Evolutionary conservation across 2,329 filamentous ascomycete genomes (phyloP), one percentile per base, ranked within the genome.

Genomic region (Mollisiaceae sp.): DNA sequence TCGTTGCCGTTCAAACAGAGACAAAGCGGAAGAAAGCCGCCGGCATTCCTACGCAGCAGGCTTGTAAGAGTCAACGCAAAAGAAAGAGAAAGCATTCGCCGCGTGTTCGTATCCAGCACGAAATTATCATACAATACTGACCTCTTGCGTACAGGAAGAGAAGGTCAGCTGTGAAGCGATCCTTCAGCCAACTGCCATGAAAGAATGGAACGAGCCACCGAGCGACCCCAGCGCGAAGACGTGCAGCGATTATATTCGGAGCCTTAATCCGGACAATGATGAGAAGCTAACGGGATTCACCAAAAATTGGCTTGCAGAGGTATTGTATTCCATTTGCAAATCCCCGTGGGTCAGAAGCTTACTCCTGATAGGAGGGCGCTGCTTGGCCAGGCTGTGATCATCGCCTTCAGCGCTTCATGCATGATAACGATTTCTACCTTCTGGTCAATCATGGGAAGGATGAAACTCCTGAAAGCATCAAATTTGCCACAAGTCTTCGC

Each of bases 261-360:
- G 24, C 27, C 18, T 64, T 14, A 50, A 61, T 20, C 61, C 58
- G 2, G 18, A 20, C 11, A 12, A 18, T 15, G 57, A 60, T 36
- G 57, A 45, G 32, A 18, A 45, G 32, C n/a, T 57, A 52, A 52
- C 18, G 9, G 59, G 45, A 12, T 56, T 65, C 12, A 65, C 59
- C 2, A 54, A 15, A 27, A 36, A 59, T 11, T 65, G 64, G 64
- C 24, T 65, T 36, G 35, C 36, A 38, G 47, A n/a, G 38, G 64
- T 62, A 62, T 38, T 14, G 14, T 38, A 1, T 38, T 57, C 55
- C 32, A 39, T 50, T n/a, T 11, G 8, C 9, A 38, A 35, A 39
- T 38, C 11, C 27, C 6, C 27, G 6, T 6, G 22, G 32, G 20
- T 52, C n/a, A 6, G 14, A 32, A 39, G 15, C 35, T 22, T 18